phyloP scores from a whole-genome alignment of 139 green algal genomes.

The Tetradesmus obliquus region DNA sequence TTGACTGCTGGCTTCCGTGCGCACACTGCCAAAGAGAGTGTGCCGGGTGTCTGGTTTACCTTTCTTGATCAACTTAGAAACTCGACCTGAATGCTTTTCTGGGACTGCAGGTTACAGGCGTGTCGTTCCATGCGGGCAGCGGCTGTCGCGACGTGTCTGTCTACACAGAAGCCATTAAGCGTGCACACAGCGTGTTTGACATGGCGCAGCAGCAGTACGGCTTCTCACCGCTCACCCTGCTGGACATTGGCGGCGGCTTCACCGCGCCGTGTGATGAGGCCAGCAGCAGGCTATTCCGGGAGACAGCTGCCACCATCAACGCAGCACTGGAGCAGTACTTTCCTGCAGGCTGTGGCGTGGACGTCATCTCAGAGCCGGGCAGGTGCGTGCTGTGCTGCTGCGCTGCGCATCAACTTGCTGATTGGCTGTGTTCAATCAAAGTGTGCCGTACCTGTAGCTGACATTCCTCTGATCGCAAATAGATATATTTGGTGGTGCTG shows the following conservation, averaged over 20 bases:
- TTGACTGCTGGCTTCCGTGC: too few relatives aligned
- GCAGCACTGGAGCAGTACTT: slow-evolving; percentile 82
- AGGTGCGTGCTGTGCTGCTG: slow-evolving; percentile 58
- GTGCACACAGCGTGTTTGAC: background rate
- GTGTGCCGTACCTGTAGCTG: too few relatives aligned
- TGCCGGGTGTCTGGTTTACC: too few relatives aligned
- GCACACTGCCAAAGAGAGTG: too few relatives aligned
- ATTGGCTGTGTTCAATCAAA: too few relatives aligned
- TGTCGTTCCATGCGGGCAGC: slow-evolving; percentile 93
- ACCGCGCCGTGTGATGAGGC: slow-evolving; percentile 10
- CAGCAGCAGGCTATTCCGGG: background rate
- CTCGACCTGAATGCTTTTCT: too few relatives aligned
- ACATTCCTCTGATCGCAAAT: too few relatives aligned
- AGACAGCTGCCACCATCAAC: slow-evolving; percentile 47
- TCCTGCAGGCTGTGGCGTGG: slow-evolving; percentile 61
- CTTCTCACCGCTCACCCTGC: slow-evolving; percentile 6
- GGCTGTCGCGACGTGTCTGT: slow-evolving; percentile 74
- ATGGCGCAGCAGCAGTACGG: background rate
- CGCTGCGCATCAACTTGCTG: too few relatives aligned
- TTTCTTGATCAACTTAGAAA: too few relatives aligned
- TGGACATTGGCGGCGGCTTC: slow-evolving; percentile 47
- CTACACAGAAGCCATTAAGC: slow-evolving; percentile 71
- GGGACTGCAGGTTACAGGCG: slow-evolving; percentile 67
- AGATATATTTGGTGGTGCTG: too few relatives aligned
- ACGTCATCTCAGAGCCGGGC: slow-evolving; percentile 90